These are phyloP conservation scores for Eremothecium coryli DNA, from an alignment of 1,139 yeast species.

Conservation along the genomic window DNA sequence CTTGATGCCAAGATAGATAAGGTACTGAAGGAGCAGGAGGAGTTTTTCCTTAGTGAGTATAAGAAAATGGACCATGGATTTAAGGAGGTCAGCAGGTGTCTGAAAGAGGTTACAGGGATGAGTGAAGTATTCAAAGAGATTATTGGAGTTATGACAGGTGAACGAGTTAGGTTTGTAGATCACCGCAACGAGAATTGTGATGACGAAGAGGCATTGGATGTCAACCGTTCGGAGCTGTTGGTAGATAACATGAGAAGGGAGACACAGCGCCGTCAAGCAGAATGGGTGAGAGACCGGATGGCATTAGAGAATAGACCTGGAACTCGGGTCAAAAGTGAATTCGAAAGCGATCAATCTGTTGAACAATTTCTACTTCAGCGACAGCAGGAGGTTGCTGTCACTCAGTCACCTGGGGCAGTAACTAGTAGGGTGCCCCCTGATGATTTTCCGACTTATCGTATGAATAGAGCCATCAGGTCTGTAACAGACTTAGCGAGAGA, in stretches of 20 bases:
- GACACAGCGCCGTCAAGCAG: constrained; percentile 6
- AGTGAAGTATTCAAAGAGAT: constrained; percentile 30
- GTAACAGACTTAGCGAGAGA: constrained; percentile 25
- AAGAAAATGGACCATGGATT: constrained; percentile 16
- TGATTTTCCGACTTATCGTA: constrained; percentile 12
- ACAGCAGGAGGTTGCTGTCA: constrained; percentile 6
- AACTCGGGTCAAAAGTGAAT: constrained; percentile 16
- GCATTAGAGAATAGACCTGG: constrained; percentile 18
- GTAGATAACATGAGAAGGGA: constrained; percentile 20
- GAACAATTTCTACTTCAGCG: constrained; percentile 2
- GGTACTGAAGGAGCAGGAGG: constrained; percentile 32
- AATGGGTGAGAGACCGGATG: constrained; percentile 8
- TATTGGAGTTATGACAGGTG: constrained; percentile 34
- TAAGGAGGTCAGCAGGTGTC: constrained; percentile 17
- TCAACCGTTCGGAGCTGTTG: constrained; percentile 11
- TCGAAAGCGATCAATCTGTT: constrained; percentile 9
- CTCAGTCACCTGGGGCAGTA: too few relatives aligned
- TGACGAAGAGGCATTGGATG: constrained; percentile 26
- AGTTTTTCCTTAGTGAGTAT: constrained; percentile 16
- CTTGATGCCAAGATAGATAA: constrained; percentile 10
- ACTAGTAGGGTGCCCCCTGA: constrained; percentile 16
- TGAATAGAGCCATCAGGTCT: constrained; percentile 21
- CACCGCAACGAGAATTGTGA: constrained; percentile 34
- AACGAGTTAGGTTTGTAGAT: constrained; percentile 33
- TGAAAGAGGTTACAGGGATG: constrained; percentile 20